Percentiles rank a stretch among this genome's conserved stretches.
Conservation (phyloP, 2,329 filamentous ascomycete genomes). For the Fusarium torulosum region DNA sequence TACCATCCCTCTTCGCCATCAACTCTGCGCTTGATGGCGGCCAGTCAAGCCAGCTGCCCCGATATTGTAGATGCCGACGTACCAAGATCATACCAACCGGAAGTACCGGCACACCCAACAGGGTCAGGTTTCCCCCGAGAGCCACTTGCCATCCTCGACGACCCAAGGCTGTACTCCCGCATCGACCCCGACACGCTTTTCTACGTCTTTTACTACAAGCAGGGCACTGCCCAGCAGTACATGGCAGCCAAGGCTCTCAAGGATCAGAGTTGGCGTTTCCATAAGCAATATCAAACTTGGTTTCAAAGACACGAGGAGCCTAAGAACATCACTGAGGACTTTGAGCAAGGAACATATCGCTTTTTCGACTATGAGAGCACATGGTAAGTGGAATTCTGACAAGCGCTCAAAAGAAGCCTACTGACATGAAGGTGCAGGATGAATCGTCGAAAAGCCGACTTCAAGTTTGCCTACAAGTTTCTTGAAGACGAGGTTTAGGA, state of each 20-base stretch:
- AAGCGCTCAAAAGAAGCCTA: neutral
- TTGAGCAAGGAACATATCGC: slow-evolving; percentile 97
- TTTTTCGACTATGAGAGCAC: slow-evolving; percentile 99
- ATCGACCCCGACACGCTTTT: slow-evolving; percentile 97
- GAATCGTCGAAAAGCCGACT: slow-evolving; percentile 97
- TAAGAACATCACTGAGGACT: slow-evolving; percentile 98
- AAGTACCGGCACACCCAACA: slow-evolving; percentile 79
- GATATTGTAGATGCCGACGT: slow-evolving; percentile 84
- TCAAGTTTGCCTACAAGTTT: slow-evolving; percentile 98
- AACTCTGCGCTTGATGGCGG: slow-evolving; percentile 79
- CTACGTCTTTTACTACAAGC: slow-evolving; percentile 99
- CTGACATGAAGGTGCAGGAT: slow-evolving; percentile 73
- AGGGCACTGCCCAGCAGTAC: slow-evolving; percentile 95
- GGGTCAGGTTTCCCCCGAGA: slow-evolving; percentile 91
- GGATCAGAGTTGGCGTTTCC: slow-evolving; percentile 98
- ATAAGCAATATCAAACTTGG: slow-evolving; percentile 99
- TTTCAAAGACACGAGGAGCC: slow-evolving; percentile 98
- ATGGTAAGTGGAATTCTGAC: slow-evolving; percentile 73
- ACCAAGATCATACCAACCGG: slow-evolving; percentile 85
- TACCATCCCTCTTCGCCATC: slow-evolving; percentile 72
- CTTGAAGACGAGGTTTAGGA: slow-evolving; percentile 87
- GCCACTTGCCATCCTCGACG: slow-evolving; percentile 90
- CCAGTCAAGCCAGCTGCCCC: slow-evolving; percentile 79
- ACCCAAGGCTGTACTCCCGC: slow-evolving; percentile 85
- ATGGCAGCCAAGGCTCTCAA: slow-evolving; percentile 97